Percentiles rank a stretch among this genome's conserved stretches.
Evolutionary conservation across 139 green algal genomes (phyloP).

Genomic region (Closterium sp.): DNA sequence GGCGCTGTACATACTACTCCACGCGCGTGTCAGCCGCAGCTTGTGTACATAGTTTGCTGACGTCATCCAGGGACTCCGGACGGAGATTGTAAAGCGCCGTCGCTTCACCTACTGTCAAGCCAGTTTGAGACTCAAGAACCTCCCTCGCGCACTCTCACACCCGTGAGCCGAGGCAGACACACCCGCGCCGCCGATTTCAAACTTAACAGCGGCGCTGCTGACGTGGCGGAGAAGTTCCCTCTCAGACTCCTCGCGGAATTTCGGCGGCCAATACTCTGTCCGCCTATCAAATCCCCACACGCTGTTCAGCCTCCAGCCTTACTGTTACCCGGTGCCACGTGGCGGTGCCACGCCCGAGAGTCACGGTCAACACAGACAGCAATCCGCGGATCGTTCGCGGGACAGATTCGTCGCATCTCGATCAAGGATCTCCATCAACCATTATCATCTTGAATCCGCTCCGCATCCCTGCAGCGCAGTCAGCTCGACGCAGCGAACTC

Average conservation of each 20-base stretch:
- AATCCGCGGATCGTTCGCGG: not conserved
- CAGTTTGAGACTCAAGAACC: no score
- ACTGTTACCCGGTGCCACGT: no score
- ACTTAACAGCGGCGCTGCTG: not conserved
- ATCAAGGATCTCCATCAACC: not conserved
- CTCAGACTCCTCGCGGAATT: no score
- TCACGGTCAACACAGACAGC: no score
- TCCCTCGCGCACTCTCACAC: not conserved
- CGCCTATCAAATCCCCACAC: no score
- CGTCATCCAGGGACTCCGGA: not conserved
- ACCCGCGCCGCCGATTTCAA: not conserved
- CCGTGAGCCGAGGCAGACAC: not conserved
- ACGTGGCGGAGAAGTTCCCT: not conserved
- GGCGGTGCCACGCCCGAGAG: no score
- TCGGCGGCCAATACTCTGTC: no score
- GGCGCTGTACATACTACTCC: not conserved
- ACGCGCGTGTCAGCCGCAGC: no score
- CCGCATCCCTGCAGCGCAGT: not conserved
- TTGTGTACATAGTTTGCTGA: not conserved
- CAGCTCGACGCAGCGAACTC: not conserved
- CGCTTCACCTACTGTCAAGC: not conserved
- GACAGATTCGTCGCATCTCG: not conserved
- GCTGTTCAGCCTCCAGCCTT: no score
- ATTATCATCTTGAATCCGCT: not conserved
- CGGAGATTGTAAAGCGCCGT: not conserved